Evolutionary conservation across 768 basidiomycete species (phyloP).

Genomic region (Scleroderma bovista): DNA sequence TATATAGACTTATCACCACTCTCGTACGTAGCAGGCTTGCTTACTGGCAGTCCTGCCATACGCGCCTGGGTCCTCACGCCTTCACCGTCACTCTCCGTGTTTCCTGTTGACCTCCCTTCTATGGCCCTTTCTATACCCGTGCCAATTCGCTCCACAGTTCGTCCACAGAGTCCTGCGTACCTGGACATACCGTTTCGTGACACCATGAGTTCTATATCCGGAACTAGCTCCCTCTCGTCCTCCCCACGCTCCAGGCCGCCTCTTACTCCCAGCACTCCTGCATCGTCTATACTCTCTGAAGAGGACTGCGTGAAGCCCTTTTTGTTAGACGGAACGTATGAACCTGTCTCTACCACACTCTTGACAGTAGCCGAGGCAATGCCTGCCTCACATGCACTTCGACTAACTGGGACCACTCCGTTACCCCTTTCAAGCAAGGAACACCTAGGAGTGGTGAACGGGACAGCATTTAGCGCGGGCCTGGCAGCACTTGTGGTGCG

Average conservation of each 20-base stretch:
- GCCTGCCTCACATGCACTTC: conserved; percentile 44
- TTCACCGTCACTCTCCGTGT: background rate
- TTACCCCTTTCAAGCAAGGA: conserved; percentile 70
- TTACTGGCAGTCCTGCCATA: conserved; percentile 77
- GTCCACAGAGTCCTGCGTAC: background rate
- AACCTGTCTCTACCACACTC: conserved; percentile 2
- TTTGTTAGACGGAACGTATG: background rate
- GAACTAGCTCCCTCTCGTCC: conserved; percentile 14
- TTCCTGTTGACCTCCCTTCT: background rate
- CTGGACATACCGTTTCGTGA: background rate
- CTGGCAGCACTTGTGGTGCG: conserved; percentile 68
- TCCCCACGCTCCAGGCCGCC: conserved; percentile 37
- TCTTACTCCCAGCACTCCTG: conserved; percentile 37
- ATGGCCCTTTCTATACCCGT: background rate
- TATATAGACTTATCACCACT: conserved; percentile 67
- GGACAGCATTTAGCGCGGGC: conserved; percentile 79
- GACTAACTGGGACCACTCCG: conserved; percentile 54
- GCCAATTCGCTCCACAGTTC: conserved; percentile 6
- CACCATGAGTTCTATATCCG: conserved; percentile 10
- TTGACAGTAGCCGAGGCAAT: background rate
- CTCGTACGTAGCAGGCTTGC: conserved; percentile 75
- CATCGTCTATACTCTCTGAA: conserved; percentile 21
- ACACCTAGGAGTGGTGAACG: conserved; percentile 77
- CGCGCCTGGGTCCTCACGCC: conserved; percentile 53
- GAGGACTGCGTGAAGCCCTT: conserved; percentile 10